Evolutionary conservation across 768 basidiomycete species (phyloP).

Genomic region (Zangia roseola): DNA sequence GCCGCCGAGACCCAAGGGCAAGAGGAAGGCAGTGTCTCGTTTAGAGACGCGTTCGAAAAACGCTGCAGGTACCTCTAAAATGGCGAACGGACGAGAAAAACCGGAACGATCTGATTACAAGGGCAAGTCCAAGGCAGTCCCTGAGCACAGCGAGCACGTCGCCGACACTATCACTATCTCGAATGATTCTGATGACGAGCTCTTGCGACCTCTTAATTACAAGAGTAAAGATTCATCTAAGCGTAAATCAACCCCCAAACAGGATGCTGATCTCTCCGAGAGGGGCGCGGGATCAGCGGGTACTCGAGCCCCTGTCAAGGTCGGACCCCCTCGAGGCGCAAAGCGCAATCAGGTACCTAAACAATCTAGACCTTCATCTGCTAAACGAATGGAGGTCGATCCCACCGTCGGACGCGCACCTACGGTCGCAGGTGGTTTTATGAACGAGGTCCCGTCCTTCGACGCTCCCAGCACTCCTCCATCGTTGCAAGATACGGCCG

Average conservation of each 20-base stretch:
- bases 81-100: background rate
- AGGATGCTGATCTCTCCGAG: background rate
- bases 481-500: background rate
- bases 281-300: background rate
- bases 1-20: conserved; percentile 5
- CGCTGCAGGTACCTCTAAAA: background rate
- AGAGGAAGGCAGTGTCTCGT: background rate
- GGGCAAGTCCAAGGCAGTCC: background rate
- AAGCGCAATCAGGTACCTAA: conserved; percentile 8
- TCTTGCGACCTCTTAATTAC: background rate
- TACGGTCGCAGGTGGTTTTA: too few relatives aligned
- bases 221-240: background rate
- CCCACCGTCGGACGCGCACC: background rate
- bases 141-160: background rate
- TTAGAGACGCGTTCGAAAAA: background rate
- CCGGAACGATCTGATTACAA: background rate
- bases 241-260: background rate
- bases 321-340: conserved; percentile 28
- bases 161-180: background rate
- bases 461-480: background rate
- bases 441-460: background rate
- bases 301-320: conserved; percentile 5
- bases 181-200: conserved; percentile 3
- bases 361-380: background rate
- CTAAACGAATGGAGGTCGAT: background rate